Conservation (phyloP, 2,329 filamentous ascomycete species). For the Hymenoscyphus albidus region DNA sequence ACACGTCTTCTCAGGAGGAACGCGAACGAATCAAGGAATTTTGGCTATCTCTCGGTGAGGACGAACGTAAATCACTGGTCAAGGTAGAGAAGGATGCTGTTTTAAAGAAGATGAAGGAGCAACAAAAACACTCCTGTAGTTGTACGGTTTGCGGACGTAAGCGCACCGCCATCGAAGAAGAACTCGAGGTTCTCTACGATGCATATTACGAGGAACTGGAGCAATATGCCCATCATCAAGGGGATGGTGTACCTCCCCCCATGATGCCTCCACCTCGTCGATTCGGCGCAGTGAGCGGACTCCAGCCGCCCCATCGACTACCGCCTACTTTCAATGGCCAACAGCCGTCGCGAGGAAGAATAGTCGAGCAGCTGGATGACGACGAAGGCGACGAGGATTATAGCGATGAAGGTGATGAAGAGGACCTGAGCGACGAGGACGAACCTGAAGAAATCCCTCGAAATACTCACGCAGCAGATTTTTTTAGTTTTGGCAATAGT, state of each 20-base stretch:
- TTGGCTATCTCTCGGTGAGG: slow-evolving; percentile 91
- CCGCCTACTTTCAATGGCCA: slow-evolving; percentile 58
- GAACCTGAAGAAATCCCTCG: slow-evolving; percentile 62
- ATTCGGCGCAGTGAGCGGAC: slow-evolving; percentile 51
- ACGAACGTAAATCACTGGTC: slow-evolving; percentile 89
- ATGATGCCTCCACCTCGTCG: slow-evolving; percentile 66
- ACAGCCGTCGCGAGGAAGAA: slow-evolving; percentile 70
- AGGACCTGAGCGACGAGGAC: slow-evolving; percentile 66
- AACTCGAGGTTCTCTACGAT: slow-evolving; percentile 95
- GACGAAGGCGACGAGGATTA: slow-evolving; percentile 46
- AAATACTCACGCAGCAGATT: slow-evolving; percentile 67
- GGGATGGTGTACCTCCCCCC: slow-evolving; percentile 65
- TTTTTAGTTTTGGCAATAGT: slow-evolving; percentile 97
- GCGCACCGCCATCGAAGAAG: slow-evolving; percentile 94
- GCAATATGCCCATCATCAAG: slow-evolving; percentile 87
- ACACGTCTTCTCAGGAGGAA: slow-evolving; percentile 89
- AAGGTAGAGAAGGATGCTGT: slow-evolving; percentile 99
- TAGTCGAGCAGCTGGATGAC: slow-evolving; percentile 59
- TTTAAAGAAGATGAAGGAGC: slow-evolving; percentile 98
- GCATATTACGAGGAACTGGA: slow-evolving; percentile 98
- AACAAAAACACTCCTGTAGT: slow-evolving; percentile 98
- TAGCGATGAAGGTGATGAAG: slow-evolving; percentile 57
- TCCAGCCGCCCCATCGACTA: slow-evolving; percentile 55
- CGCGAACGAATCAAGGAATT: slow-evolving; percentile 97
- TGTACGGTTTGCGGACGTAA: slow-evolving; percentile 97